A percentile compares a stretch with the other conserved stretches of the same genome.
These are phyloP conservation scores for Marchantia paleacea DNA, from an alignment of 225 moss, liverwort and hornwort genomes.

Conservation along the genomic window DNA sequence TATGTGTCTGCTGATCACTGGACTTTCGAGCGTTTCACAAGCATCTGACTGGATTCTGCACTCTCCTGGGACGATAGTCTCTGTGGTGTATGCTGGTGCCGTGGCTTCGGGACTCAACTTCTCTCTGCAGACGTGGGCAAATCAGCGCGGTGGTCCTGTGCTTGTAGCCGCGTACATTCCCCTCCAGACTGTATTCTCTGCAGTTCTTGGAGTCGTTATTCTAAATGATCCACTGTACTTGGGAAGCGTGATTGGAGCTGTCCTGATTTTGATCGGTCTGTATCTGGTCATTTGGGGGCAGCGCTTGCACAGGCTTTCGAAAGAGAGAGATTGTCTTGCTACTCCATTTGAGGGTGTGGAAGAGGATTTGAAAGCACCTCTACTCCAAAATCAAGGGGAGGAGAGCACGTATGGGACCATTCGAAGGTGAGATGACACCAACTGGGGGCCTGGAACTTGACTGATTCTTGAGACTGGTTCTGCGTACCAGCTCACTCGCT, in stretches of 20 bases:
- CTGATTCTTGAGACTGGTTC: too few relatives aligned
- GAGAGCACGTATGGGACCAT: slow-evolving; percentile 1
- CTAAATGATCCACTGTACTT: slow-evolving; percentile 51
- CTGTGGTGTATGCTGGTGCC: too few relatives aligned
- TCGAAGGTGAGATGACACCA: too few relatives aligned
- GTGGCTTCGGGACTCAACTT: slow-evolving; percentile 63
- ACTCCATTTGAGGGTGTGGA: slow-evolving; percentile 28
- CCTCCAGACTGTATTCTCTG: slow-evolving; percentile 40
- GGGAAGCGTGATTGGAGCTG: slow-evolving; percentile 69
- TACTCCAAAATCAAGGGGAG: slow-evolving; percentile 22
- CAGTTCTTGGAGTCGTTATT: slow-evolving; percentile 34
- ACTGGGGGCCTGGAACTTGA: too few relatives aligned
- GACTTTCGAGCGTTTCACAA: too few relatives aligned
- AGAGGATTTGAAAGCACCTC: slow-evolving; percentile 20
- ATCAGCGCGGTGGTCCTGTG: slow-evolving; percentile 59
- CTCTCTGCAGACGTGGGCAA: slow-evolving; percentile 55
- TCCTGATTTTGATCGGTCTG: slow-evolving; percentile 49
- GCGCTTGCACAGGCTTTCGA: slow-evolving; percentile 35
- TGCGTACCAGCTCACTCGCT: too few relatives aligned
- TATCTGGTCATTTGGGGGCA: slow-evolving; percentile 76
- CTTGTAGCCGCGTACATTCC: slow-evolving; percentile 65
- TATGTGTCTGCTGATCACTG: too few relatives aligned
- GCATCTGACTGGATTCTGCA: too few relatives aligned
- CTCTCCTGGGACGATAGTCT: too few relatives aligned
- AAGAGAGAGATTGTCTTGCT: slow-evolving; percentile 24